phyloP scores from a whole-genome alignment of 1,284 basidiomycete genomes.

The Somion occarium region DNA sequence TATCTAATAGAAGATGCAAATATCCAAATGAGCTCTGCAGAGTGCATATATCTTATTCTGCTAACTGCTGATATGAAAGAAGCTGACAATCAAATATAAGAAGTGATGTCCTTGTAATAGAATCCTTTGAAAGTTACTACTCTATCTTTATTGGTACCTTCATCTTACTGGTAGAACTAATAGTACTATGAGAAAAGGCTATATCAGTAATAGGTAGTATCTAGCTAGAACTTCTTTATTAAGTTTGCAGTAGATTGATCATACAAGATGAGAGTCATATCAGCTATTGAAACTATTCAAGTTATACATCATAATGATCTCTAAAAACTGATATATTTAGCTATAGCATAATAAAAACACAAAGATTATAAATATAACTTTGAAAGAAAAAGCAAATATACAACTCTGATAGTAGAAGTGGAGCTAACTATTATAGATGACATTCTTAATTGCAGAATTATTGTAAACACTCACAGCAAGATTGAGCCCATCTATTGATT shows the following conservation, averaged over 20 bases:
- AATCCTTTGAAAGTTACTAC: not conserved
- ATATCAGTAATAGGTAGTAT: not conserved
- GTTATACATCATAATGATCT: not conserved
- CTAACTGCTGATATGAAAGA: not conserved
- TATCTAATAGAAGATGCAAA: not conserved
- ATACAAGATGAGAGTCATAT: not conserved
- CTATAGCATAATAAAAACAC: not conserved
- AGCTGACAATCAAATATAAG: not conserved
- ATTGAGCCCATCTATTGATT: not conserved
- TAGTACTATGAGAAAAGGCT: not conserved
- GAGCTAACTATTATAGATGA: not conserved
- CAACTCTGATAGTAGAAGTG: not conserved
- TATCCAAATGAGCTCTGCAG: not conserved
- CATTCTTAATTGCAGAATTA: not conserved
- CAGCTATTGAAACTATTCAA: not conserved
- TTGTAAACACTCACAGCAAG: not conserved
- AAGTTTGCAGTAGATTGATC: no score
- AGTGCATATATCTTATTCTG: not conserved
- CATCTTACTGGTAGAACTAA: not conserved
- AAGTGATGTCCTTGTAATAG: not conserved
- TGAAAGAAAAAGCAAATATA: not conserved
- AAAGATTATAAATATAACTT: not conserved
- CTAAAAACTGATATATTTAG: not conserved
- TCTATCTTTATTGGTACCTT: not conserved
- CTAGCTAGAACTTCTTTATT: not conserved